phyloP scores from a whole-genome alignment of 306 rosid species.

The Cercis canadensis region DNA sequence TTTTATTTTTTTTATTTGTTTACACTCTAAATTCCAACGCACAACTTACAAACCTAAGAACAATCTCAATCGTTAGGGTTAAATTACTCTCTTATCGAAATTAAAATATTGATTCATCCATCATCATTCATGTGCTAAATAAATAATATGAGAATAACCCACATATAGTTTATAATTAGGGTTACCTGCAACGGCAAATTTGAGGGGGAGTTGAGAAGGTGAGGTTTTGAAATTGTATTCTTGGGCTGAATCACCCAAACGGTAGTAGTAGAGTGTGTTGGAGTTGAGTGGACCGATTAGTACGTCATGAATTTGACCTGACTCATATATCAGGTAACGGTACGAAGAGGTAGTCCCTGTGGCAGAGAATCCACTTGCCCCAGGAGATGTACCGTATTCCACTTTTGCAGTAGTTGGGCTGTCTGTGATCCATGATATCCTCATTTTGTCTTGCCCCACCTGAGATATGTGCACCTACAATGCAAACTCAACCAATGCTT shows the following conservation, averaged over 20 bases:
- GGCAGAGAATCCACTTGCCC: constrained; percentile 36
- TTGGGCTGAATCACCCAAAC: constrained; percentile 54
- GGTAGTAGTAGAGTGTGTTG: constrained; percentile 62
- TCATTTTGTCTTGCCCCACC: constrained; percentile 66
- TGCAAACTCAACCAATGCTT: neutral
- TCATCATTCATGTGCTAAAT: too few species aligned
- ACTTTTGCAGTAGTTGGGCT: constrained; percentile 49
- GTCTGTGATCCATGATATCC: constrained; percentile 75
- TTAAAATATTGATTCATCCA: too few species aligned
- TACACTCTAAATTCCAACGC: too few species aligned
- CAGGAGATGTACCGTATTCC: constrained; percentile 56
- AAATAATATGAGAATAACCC: too few species aligned
- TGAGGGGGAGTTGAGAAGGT: constrained; percentile 69
- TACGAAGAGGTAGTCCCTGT: constrained; percentile 61
- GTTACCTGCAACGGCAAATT: constrained; percentile 70
- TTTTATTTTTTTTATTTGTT: too few species aligned
- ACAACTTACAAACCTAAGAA: too few species aligned
- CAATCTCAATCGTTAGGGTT: too few species aligned
- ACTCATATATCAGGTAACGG: constrained; percentile 30
- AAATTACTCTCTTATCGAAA: too few species aligned
- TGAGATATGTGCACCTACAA: constrained; percentile 64
- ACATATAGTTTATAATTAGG: too few species aligned
- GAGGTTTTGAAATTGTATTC: constrained; percentile 67
- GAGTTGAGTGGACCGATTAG: constrained; percentile 76
- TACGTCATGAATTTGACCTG: constrained; percentile 70